Conservation (phyloP, 257 asterid genomes). For the Solanum appendiculatum region DNA sequence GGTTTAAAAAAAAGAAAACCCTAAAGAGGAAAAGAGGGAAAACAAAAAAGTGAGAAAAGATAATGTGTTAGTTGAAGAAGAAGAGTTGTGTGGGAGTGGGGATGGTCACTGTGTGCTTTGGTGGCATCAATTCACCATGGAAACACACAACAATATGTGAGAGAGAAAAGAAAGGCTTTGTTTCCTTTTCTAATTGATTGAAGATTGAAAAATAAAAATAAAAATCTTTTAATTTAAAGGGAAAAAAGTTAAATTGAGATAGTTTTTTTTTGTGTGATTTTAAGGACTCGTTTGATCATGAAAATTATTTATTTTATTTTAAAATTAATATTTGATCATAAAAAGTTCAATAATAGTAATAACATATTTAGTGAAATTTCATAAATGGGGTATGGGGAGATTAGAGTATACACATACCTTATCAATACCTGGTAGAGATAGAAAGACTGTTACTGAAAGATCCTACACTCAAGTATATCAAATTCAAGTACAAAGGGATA, state of each 20-base stretch:
- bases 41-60: not conserved
- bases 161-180: not conserved
- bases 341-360: too few species aligned
- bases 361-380: too few species aligned
- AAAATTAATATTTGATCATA: too few species aligned
- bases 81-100: constrained; percentile 14
- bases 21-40: not conserved
- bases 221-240: not conserved
- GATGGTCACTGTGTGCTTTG: constrained; percentile 22
- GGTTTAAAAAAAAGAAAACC: not conserved
- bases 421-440: too few species aligned
- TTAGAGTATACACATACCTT: not conserved
- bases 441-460: too few species aligned
- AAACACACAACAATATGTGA: constrained; percentile 12
- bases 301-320: too few species aligned
- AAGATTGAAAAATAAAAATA: not conserved
- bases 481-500: too few species aligned
- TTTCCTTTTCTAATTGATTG: not conserved
- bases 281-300: too few species aligned
- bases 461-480: too few species aligned
- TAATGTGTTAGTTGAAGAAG: constrained; percentile 6
- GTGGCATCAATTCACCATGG: constrained; percentile 25
- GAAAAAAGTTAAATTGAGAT: not conserved
- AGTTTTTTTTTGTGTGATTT: too few species aligned
- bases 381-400: rapidly evolving